A percentile compares a stretch with the other conserved stretches of the same genome.
Evolutionary conservation across 148 eudicot genomes (phyloP).

Genomic region (Nepenthes mirabilis): DNA sequence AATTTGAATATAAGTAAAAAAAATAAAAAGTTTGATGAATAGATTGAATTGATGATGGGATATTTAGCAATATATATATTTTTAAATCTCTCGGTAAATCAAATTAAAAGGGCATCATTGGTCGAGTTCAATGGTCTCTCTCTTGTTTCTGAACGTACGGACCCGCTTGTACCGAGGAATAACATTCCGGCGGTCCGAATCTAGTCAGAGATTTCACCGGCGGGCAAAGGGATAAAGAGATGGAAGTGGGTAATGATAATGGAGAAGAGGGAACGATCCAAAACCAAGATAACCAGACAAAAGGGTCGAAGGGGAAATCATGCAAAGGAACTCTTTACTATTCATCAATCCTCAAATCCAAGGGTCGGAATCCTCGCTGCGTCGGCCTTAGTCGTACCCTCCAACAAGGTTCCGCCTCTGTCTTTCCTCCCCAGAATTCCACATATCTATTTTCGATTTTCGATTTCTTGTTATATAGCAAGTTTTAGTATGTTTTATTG

Average conservation of each 20-base stretch:
- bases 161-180: no score
- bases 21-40: no score
- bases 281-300: not conserved
- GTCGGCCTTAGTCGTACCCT: conserved; percentile 69
- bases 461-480: not conserved
- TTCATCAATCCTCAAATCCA: conserved; percentile 59
- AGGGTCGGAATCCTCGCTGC: conserved; percentile 64
- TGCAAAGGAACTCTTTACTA: conserved; percentile 75
- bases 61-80: no score
- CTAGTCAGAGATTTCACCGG: not conserved
- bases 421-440: not conserved
- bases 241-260: no score
- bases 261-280: not conserved
- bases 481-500: no score
- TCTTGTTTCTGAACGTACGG: no score
- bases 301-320: conserved; percentile 33
- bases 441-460: not conserved
- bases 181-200: no score
- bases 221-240: not conserved
- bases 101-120: no score
- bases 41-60: no score
- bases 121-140: no score
- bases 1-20: no score
- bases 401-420: conserved; percentile 33
- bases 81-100: no score